These are phyloP conservation scores for Trypanosomatidae sp. DNA, from an alignment of 208 protist genomes.

Conservation along the genomic window DNA sequence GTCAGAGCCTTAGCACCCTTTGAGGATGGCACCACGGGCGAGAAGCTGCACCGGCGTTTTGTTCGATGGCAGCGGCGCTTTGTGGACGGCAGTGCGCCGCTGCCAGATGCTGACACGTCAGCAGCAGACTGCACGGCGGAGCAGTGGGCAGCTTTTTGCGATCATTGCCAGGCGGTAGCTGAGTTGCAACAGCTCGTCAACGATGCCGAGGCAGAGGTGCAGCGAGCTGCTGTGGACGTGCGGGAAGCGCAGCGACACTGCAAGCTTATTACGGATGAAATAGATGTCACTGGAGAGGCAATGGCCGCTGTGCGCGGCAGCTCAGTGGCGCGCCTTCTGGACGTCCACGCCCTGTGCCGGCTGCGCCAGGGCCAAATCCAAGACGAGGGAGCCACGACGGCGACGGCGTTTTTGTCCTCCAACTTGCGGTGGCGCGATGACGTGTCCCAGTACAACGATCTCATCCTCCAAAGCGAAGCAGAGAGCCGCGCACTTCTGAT, in stretches of 20 bases:
- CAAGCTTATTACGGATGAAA: constrained; percentile 9
- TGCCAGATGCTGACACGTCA: constrained; percentile 24
- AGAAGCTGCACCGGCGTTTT: constrained; percentile 76
- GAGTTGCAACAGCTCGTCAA: constrained; percentile 36
- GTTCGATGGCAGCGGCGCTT: constrained; percentile 64
- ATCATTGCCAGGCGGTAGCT: constrained; percentile 44
- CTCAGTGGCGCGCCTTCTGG: constrained; percentile 42
- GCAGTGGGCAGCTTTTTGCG: constrained; percentile 65
- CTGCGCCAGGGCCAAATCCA: constrained; percentile 94
- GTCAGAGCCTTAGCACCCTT: constrained; percentile 58
- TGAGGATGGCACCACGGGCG: constrained; percentile 45
- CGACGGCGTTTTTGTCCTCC: constrained; percentile 78
- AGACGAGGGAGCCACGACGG: constrained; percentile 80
- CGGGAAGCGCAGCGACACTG: constrained; percentile 28
- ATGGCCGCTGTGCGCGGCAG: constrained; percentile 22
- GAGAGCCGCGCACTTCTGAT: constrained; percentile 75
- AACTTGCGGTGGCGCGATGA: constrained; percentile 69
- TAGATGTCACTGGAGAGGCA: constrained; percentile 29
- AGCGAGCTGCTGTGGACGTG: constrained; percentile 26
- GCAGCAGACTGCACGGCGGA: constrained; percentile 38
- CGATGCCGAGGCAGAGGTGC: constrained; percentile 23
- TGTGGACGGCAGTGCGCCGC: constrained; percentile 48
- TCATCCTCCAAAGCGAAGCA: constrained; percentile 75
- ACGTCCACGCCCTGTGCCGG: constrained; percentile 72
- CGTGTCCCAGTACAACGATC: constrained; percentile 79